phyloP scores from a whole-genome alignment of 2,329 filamentous ascomycete genomes.

The Hortaea werneckii region DNA sequence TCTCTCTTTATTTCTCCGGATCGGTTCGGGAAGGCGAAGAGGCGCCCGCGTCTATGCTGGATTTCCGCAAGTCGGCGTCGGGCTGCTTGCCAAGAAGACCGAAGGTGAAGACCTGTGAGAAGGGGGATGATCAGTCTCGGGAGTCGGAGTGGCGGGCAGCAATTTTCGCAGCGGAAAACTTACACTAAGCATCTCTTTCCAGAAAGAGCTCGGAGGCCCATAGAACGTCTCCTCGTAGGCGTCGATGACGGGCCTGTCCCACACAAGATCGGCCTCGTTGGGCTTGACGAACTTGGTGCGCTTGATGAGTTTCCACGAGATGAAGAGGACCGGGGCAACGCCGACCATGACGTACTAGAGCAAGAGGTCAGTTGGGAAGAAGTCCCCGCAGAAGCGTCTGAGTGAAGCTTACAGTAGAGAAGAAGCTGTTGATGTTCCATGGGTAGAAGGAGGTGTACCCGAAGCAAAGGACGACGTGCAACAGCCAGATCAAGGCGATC shows the following conservation, averaged over 20 bases:
- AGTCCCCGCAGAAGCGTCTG: no score
- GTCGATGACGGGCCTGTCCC: conserved; percentile 52
- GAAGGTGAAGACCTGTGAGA: neutral
- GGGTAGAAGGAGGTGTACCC: conserved; percentile 45
- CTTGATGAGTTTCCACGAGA: conserved; percentile 56
- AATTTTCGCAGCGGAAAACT: no score
- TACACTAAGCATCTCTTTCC: conserved; percentile 38
- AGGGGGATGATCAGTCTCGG: no score
- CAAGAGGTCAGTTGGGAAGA: conserved; percentile 21
- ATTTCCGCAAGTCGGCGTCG: neutral
- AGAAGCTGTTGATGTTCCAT: conserved; percentile 32
- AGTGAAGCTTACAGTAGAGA: neutral
- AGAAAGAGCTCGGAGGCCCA: conserved; percentile 43
- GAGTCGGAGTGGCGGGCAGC: no score
- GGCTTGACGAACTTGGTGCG: conserved; percentile 46
- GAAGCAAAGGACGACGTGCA: conserved; percentile 37
- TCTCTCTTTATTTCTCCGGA: no score
- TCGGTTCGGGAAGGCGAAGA: no score
- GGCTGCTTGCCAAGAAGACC: neutral
- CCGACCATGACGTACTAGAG: conserved; percentile 37
- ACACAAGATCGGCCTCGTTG: conserved; percentile 49
- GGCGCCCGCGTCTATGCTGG: no score
- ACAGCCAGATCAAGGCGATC: conserved; percentile 22
- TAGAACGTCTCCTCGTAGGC: conserved; percentile 46
- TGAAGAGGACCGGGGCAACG: conserved; percentile 39